phyloP scores from a whole-genome alignment of 176 grass and related monocot genomes.

The Lolium rigidum region DNA sequence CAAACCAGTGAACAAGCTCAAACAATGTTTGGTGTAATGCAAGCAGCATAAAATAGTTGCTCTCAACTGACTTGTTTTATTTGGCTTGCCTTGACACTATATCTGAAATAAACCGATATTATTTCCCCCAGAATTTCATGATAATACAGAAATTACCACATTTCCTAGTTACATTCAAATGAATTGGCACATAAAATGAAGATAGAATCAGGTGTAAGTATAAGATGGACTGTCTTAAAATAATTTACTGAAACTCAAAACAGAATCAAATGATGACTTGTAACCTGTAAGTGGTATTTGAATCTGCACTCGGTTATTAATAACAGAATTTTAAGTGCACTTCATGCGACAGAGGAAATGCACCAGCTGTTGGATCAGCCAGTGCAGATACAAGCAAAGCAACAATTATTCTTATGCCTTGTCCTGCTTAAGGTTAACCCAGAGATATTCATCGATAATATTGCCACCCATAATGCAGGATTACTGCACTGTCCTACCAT shows the following conservation, averaged over 20 bases:
- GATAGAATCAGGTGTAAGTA: not conserved
- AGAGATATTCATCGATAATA: not conserved
- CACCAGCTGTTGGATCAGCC: not conserved
- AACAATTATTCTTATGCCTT: not conserved
- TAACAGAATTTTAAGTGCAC: not conserved
- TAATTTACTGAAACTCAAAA: conserved; percentile 21
- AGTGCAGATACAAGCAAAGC: not conserved
- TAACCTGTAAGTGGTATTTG: not conserved
- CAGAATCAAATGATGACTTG: conserved; percentile 3
- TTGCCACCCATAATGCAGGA: not conserved
- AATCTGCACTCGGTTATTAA: not conserved
- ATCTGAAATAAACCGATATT: not conserved
- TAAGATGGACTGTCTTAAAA: not conserved
- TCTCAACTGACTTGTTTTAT: not conserved
- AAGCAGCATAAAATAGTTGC: conserved; percentile 2
- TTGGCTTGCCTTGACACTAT: conserved; percentile 4
- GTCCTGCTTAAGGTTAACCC: not conserved
- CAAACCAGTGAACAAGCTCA: not conserved
- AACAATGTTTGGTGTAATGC: conserved; percentile 6
- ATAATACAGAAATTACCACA: conserved; percentile 20
- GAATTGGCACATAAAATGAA: not conserved
- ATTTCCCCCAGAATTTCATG: not conserved
- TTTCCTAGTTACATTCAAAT: not conserved
- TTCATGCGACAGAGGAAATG: not conserved
- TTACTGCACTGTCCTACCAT: not conserved